Evolutionary conservation across 305 asterid genomes (phyloP).

Genomic region (Fraxinus paxiana): DNA sequence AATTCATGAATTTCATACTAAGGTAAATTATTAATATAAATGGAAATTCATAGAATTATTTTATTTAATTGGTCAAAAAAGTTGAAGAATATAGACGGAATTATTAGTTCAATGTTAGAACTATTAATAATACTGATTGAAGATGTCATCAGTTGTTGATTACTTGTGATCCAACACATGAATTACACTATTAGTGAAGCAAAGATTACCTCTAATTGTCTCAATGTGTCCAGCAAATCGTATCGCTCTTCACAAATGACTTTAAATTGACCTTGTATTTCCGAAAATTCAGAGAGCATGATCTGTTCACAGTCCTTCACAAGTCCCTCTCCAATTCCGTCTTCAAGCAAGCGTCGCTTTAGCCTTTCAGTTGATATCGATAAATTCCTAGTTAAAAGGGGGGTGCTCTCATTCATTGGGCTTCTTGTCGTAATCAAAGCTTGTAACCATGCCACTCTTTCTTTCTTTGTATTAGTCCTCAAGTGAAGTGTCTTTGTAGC

Average conservation of each 20-base stretch:
- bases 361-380: conserved; percentile 78
- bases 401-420: conserved; percentile 44
- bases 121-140: background rate
- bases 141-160: background rate
- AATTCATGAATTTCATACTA: background rate
- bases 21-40: background rate
- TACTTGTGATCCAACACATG: background rate
- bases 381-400: conserved; percentile 53
- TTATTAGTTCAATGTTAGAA: background rate
- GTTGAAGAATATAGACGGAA: background rate
- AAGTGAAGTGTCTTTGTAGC: conserved; percentile 87
- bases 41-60: background rate
- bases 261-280: conserved; percentile 64
- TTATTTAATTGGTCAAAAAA: background rate
- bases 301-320: conserved; percentile 86
- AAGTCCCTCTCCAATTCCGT: conserved; percentile 65
- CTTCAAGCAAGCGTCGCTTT: conserved; percentile 66
- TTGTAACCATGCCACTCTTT: conserved; percentile 77
- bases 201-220: conserved; percentile 72
- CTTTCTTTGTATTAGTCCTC: conserved; percentile 68
- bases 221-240: conserved; percentile 66
- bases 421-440: conserved; percentile 67
- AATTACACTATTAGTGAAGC: background rate
- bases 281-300: conserved; percentile 78
- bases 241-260: conserved; percentile 70